Evolutionary conservation across 2,329 filamentous ascomycete species (phyloP), one percentile per base, ranked within the genome.

Genomic region (Bipolaris bicolor): DNA sequence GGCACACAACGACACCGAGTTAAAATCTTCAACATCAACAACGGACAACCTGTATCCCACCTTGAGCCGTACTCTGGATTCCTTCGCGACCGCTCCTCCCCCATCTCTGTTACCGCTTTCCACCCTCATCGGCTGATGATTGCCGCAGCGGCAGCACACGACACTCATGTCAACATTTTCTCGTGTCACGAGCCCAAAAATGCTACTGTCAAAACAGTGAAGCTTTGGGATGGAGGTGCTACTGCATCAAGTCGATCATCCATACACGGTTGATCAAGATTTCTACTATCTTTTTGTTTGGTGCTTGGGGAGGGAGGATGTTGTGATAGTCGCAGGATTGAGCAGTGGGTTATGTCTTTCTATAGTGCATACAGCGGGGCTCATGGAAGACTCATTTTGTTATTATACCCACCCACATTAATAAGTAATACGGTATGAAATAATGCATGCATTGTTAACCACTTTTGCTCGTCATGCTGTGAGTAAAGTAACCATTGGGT

Each of bases 81-180:
- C 81, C 81, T 96, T 15, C 89, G 92, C 69, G 92, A 88, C 72
- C 89, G 91, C 49, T 88, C 89, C 55, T 86, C 88, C 6, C 90
- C 95, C 1, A 96, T 99, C 64, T 88, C 92, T 3, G 86, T 90
- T 34, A 97, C 94, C 7, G 90, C 93, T 0, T 99, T 98, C 81
- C 95, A 99, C 78, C 95, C 95, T 1, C 95, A 99, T 76, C 87
- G 90, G 50, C 93, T 96, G 79, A 88, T 97, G 76, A 84, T 99
- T 60, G 93, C 92, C 34, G 95, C 90, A 69, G 90, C 93, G 1
- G 91, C 92, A 3, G 84, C 91, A 41, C 91, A 92, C 54, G 93
- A 97, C 73, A 87, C 93, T 58, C 91, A 97, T 74, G 88, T 99
- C 70, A 97, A 96, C 74, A 82, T 98, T 26, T 96, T 94, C 71